phyloP scores from a whole-genome alignment of 1,284 basidiomycete species.

The Boletus subluridellus region DNA sequence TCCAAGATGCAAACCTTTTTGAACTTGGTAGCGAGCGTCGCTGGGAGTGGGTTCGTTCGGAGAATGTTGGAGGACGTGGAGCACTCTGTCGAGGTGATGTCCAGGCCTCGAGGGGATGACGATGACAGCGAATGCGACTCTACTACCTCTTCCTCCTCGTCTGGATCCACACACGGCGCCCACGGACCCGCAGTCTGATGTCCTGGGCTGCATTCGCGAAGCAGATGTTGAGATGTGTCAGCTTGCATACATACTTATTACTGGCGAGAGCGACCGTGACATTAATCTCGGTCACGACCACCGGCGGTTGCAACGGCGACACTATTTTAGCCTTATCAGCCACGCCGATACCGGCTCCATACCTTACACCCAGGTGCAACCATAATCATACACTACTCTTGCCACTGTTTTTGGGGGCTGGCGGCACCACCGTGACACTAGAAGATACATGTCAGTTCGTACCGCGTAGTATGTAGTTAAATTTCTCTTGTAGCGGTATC shows the following conservation, averaged over 20 bases:
- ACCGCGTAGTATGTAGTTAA: not conserved
- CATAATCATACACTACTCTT: not conserved
- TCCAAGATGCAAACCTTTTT: slow-evolving; percentile 28
- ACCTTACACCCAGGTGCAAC: not conserved
- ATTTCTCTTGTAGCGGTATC: not conserved
- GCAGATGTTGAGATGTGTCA: not conserved
- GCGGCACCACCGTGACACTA: not conserved
- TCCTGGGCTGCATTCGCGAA: not conserved
- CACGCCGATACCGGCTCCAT: not conserved
- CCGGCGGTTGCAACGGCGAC: not conserved
- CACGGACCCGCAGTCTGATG: not conserved
- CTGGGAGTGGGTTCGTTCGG: slow-evolving; percentile 28
- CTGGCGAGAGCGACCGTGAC: not conserved
- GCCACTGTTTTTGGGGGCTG: not conserved
- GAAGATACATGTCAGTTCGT: not conserved
- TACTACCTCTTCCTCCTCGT: slow-evolving; percentile 1
- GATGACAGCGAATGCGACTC: slow-evolving; percentile 1
- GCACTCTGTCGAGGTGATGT: slow-evolving; percentile 17
- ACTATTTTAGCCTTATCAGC: not conserved
- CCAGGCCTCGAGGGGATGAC: slow-evolving; percentile 1
- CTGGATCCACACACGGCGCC: not conserved
- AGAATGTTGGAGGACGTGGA: slow-evolving; percentile 24
- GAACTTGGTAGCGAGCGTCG: slow-evolving; percentile 22
- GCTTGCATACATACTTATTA: too few species aligned
- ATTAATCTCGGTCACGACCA: not conserved